Base-by-base conservation (phyloP, 495 filamentous ascomycete species). In the Penicillium egyptiacum region DNA sequence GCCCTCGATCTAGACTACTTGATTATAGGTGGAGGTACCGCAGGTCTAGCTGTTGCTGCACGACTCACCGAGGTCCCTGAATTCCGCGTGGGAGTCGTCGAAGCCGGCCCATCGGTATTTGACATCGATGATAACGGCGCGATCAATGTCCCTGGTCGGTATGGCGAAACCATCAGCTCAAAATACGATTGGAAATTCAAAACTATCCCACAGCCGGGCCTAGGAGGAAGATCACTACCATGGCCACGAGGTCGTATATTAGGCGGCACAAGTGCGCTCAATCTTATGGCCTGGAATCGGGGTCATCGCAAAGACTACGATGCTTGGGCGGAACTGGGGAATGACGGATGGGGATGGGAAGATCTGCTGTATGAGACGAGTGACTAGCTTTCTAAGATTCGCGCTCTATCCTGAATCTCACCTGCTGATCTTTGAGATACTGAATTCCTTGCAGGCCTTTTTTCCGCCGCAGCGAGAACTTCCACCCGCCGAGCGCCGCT, bases 271-370 rank as follows among this genome's bases (percentile, higher is more conserved):
- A 77, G 71, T 57, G 74, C 71, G 0, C 56, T 81, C 31, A 81
- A 81, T 55, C 77, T 74, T 59, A 79, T 81, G 78, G 75, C 70
- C 11, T 81, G 76, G 74, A 77, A 76, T 62, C 67, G 79, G 5
- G 80, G 72, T 0, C 75, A 70, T 47, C 67, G 63, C 22, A 61
- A 74, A 20, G 80, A 83, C 50, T 81, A 62, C 23, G 51, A 62
- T 56, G 55, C 60, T 2, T 63, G 60, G 60, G 56, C 12, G 1
- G 5, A 52, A 30, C n/a, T 63, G 16, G 60, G 60, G 0, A 63
- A 63, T 30, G 1, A 20, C 1, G 56, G 53, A 7, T 63, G 60
- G 60, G 53, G 60, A 11, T 63, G 60, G 60, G 48, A 56, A 1
- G 60, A 63, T 43, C 17, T 63, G 14, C 41, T 62, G 60, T 62